phyloP scores from a whole-genome alignment of 148 eudicot genomes.

The Spergularia marina region DNA sequence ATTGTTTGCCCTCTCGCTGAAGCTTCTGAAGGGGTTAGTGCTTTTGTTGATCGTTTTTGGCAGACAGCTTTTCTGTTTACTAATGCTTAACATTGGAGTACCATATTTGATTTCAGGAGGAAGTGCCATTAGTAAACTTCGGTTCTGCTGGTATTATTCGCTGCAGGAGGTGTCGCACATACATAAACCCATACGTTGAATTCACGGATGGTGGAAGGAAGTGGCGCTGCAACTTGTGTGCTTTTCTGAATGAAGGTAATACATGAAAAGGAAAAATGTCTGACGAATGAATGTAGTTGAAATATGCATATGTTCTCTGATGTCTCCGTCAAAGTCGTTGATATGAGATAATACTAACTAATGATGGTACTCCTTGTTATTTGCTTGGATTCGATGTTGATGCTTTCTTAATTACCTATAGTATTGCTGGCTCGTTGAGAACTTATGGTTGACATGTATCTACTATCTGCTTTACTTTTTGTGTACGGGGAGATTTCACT shows the following conservation, averaged over 20 bases:
- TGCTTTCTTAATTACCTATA: slow-evolving; percentile 8
- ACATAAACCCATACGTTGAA: slow-evolving; percentile 80
- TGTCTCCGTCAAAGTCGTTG: not conserved
- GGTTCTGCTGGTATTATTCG: slow-evolving; percentile 85
- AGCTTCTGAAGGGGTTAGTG: slow-evolving; percentile 86
- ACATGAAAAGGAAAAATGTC: not conserved
- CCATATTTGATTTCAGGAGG: slow-evolving; percentile 59
- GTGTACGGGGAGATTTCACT: not conserved
- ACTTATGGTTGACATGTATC: not conserved
- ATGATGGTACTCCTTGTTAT: not conserved
- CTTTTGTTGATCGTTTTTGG: slow-evolving; percentile 13
- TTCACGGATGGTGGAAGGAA: slow-evolving; percentile 92
- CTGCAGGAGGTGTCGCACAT: slow-evolving; percentile 96
- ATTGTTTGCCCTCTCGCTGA: slow-evolving; percentile 98
- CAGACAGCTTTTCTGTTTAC: not conserved
- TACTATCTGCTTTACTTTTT: not conserved
- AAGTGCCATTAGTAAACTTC: slow-evolving; percentile 88
- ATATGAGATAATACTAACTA: not conserved
- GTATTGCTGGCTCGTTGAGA: not conserved
- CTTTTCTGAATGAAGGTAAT: slow-evolving; percentile 93
- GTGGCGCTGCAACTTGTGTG: slow-evolving; percentile 96
- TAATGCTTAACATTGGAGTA: slow-evolving; percentile 15
- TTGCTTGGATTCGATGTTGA: not conserved
- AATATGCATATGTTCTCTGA: not conserved
- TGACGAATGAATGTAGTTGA: not conserved